A percentile compares a stretch with the other conserved stretches of the same genome.
Evolutionary conservation across 1,284 basidiomycete genomes (phyloP).

Genomic region (Apiotrichum domesticum): DNA sequence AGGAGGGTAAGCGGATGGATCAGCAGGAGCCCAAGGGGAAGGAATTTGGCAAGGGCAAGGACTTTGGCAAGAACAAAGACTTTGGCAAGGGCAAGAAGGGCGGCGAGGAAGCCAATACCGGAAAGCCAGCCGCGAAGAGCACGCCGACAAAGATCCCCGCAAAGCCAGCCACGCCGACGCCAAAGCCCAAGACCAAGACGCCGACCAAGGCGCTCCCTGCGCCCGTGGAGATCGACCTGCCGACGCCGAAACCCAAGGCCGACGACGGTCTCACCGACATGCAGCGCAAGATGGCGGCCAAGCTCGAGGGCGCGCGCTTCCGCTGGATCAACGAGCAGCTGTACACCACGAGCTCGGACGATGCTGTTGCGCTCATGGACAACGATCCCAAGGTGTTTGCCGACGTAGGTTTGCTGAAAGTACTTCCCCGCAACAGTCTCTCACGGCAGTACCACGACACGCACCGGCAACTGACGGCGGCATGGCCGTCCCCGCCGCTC

Average conservation of each 20-base stretch:
- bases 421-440: neutral
- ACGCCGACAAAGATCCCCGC: neutral
- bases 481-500: constrained; percentile 87
- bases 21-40: constrained; percentile 5
- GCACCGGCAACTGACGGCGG: constrained; percentile 78
- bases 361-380: constrained; percentile 73
- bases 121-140: neutral
- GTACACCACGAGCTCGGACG: constrained; percentile 70
- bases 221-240: constrained; percentile 27
- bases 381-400: constrained; percentile 67
- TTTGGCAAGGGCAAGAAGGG: neutral
- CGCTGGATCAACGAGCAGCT: constrained; percentile 84
- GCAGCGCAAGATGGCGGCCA: constrained; percentile 68
- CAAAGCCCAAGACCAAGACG: neutral
- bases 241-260: constrained; percentile 9
- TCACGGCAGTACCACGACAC: constrained; percentile 73
- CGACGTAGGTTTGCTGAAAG: constrained; percentile 55
- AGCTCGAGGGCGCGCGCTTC: constrained; percentile 75
- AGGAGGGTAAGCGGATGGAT: neutral
- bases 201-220: neutral
- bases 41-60: neutral
- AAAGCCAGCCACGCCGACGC: too few species aligned
- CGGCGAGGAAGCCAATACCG: neutral
- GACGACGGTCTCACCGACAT: constrained; percentile 57
- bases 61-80: constrained; percentile 2